phyloP scores from a whole-genome alignment of 306 rosid genomes.

The Oemleria cerasiformis region DNA sequence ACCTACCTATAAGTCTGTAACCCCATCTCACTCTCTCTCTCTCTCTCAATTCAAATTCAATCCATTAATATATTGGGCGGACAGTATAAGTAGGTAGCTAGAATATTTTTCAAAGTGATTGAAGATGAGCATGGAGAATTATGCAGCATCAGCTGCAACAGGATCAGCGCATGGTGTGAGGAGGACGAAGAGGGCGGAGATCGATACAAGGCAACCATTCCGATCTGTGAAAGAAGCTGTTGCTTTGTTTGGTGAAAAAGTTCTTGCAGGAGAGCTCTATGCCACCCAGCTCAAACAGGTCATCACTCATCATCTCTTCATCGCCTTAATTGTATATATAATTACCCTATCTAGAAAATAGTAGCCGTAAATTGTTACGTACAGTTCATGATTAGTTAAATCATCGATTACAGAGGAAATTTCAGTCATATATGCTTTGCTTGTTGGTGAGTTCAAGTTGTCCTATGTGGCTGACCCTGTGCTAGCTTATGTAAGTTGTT shows the following conservation, averaged over 20 bases:
- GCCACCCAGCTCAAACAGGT: slow-evolving; percentile 70
- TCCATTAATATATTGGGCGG: too few species aligned
- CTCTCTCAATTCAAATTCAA: background rate
- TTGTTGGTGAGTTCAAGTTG: slow-evolving; percentile 29
- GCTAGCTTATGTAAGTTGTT: background rate
- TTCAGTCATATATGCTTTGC: slow-evolving; percentile 21
- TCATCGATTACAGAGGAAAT: too few species aligned
- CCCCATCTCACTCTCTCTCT: slow-evolving; percentile 11
- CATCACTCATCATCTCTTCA: background rate
- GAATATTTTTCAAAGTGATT: slow-evolving; percentile 4
- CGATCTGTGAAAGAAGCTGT: slow-evolving; percentile 93
- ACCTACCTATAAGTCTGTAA: background rate
- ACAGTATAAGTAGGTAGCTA: too few species aligned
- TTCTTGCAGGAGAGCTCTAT: slow-evolving; percentile 69
- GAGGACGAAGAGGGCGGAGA: slow-evolving; percentile 60
- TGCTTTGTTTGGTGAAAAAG: slow-evolving; percentile 68
- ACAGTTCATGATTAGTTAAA: too few species aligned
- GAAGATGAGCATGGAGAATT: slow-evolving; percentile 33
- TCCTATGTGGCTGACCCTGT: background rate
- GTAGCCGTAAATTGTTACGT: too few species aligned
- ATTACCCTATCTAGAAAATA: too few species aligned
- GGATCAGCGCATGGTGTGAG: slow-evolving; percentile 20
- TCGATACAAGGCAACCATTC: slow-evolving; percentile 73
- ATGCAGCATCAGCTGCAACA: slow-evolving; percentile 15
- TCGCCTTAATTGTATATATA: too few species aligned